phyloP scores from a whole-genome alignment of 768 basidiomycete genomes.

The Austroboletus eburneus region DNA sequence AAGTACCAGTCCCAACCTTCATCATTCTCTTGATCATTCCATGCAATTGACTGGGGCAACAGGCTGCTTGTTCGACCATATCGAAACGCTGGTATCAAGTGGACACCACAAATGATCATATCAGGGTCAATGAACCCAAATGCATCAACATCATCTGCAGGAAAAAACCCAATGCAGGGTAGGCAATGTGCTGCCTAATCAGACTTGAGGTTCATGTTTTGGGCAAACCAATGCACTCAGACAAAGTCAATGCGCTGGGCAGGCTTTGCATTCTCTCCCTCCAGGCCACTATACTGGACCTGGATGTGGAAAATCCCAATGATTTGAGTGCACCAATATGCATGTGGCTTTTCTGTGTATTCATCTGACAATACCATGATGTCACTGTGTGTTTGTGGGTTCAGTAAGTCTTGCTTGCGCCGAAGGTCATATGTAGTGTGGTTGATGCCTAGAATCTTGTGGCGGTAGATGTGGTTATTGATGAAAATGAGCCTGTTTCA shows the following conservation, averaged over 20 bases:
- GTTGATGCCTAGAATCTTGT: background rate
- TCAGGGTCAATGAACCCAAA: background rate
- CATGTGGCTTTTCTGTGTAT: background rate
- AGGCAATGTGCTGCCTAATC: background rate
- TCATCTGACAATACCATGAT: background rate
- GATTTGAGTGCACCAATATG: background rate
- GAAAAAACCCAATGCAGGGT: background rate
- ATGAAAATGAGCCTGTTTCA: background rate
- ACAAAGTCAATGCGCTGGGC: background rate
- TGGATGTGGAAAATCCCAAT: background rate
- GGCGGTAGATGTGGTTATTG: background rate
- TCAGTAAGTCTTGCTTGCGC: background rate
- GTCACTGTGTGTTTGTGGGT: background rate
- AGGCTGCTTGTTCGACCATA: background rate
- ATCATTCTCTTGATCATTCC: constrained; percentile 7
- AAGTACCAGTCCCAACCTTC: constrained; percentile 33
- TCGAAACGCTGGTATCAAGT: background rate
- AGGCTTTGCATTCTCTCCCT: background rate
- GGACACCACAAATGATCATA: background rate
- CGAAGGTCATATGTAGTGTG: constrained; percentile 11
- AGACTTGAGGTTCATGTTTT: background rate
- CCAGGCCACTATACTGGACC: background rate
- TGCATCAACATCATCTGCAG: background rate
- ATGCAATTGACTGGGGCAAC: constrained; percentile 4
- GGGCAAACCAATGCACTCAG: constrained; percentile 2